These are phyloP conservation scores for Madurella mycetomatis DNA, from an alignment of 2,329 filamentous ascomycete genomes.

Conservation along the genomic window DNA sequence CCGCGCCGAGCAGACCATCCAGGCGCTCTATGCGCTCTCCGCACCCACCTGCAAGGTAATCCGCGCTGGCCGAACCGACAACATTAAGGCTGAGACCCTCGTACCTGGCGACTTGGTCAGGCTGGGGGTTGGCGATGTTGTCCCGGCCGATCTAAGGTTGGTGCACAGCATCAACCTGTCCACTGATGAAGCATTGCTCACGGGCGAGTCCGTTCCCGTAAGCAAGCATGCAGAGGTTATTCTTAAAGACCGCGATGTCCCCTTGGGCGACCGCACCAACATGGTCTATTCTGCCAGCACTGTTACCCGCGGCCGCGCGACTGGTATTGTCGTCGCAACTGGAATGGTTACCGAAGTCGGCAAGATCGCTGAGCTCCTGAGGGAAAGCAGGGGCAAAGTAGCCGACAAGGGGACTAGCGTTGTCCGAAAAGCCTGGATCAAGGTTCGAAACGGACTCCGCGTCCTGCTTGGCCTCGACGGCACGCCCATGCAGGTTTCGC, in stretches of 20 bases:
- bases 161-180: slow-evolving; percentile 67
- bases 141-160: slow-evolving; percentile 64
- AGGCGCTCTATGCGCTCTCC: slow-evolving; percentile 55
- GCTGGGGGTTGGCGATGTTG: slow-evolving; percentile 61
- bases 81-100: slow-evolving; percentile 52
- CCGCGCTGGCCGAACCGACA: slow-evolving; percentile 47
- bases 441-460: slow-evolving; percentile 27
- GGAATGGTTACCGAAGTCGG: slow-evolving; percentile 59
- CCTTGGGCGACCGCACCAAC: slow-evolving; percentile 66
- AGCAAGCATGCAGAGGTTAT: slow-evolving; percentile 60
- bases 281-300: slow-evolving; percentile 68
- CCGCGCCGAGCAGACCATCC: slow-evolving; percentile 58
- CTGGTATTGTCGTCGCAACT: slow-evolving; percentile 64
- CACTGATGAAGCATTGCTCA: slow-evolving; percentile 70
- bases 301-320: slow-evolving; percentile 66
- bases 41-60: slow-evolving; percentile 57
- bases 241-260: slow-evolving; percentile 45
- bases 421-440: slow-evolving; percentile 20
- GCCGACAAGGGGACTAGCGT: slow-evolving; percentile 32
- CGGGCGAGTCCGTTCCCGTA: slow-evolving; percentile 67
- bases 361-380: slow-evolving; percentile 52
- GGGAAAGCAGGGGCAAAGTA: slow-evolving; percentile 41
- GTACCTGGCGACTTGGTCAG: slow-evolving; percentile 63
- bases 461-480: slow-evolving; percentile 50
- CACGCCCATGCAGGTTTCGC: slow-evolving; percentile 62